Base-by-base conservation (phyloP, 768 basidiomycete genomes). In the Pleurotus giganteus region DNA sequence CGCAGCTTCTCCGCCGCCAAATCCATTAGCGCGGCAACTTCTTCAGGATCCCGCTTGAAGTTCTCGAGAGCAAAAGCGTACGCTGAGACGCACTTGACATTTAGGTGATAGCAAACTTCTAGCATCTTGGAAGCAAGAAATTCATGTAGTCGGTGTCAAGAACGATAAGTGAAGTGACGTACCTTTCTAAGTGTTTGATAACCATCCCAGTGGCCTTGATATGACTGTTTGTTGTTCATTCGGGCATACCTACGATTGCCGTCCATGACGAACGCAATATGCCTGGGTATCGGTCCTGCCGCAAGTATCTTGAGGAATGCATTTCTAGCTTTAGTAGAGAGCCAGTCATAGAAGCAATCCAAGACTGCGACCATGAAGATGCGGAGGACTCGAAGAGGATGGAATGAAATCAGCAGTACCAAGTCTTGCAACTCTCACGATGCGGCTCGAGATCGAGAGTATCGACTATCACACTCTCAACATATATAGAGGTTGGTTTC, bases 51-150 rank as follows among this genome's bases (percentile, higher is more conserved):
- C 19, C 97, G 82, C 58, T 91, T 91, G 74, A 98, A 98, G 72
- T 98, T 99, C 63, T 98, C 96, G 57, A 98, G 94, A 1, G 94
- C 83, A 70, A 99, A 99, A n/a, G 94, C 93, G 63, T 96, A 99
- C n/a, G 88, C 91, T 2, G 92, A 87, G 23, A 98, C 94, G 57
- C 89, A 93, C 56, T 74, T 79, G 45, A 99, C 79, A 11, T 84
- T 74, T n/a, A 99, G 78, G 1, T 80, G 75, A 19, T 96, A 73
- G 62, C 95, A 95, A 26, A 94, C 77, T 67, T 94, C 91, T 15
- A 98, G 74, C 53, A 92, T 78, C 95, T 98, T 59, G 11, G 39
- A 41, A 7, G 29, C 8, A 23, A 26, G 11, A 19, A 5, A 57
- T 23, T 23, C 13, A 42, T 19, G 54, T 41, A 46, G 41, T n/a